A percentile compares a stretch with the other conserved stretches of the same genome.
These are phyloP conservation scores for Jamesozyma hellenica DNA, from an alignment of 805 yeast genomes.

Conservation along the genomic window DNA sequence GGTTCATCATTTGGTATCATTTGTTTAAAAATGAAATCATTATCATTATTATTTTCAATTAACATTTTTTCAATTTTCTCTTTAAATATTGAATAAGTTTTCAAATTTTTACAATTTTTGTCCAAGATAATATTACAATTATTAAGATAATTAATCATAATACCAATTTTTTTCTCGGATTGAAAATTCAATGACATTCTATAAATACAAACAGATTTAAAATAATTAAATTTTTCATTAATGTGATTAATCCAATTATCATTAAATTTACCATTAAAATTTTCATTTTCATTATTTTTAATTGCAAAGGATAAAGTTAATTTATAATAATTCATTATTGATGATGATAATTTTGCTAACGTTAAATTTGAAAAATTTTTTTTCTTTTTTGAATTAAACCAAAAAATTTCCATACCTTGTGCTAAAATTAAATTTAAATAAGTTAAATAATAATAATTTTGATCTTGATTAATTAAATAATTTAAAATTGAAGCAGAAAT, in stretches of 20 bases:
- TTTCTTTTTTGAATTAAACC: conserved; percentile 53
- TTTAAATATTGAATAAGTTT: conserved; percentile 31
- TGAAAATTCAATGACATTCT: conserved; percentile 41
- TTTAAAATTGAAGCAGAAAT: no score
- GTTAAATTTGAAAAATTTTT: conserved; percentile 42
- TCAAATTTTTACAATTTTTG: no score
- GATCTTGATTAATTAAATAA: no score
- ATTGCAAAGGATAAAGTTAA: conserved; percentile 36
- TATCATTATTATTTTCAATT: conserved; percentile 59
- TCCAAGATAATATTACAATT: not conserved
- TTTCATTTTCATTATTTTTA: conserved; percentile 37
- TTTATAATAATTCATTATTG: conserved; percentile 48
- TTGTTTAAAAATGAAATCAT: conserved; percentile 68
- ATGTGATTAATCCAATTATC: conserved; percentile 59
- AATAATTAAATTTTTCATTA: conserved; percentile 51
- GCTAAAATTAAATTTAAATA: conserved; percentile 30
- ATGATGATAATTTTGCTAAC: conserved; percentile 54
- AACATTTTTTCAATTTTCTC: conserved; percentile 37
- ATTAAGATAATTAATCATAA: conserved; percentile 37
- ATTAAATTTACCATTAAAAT: conserved; percentile 8
- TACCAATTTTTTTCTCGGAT: conserved; percentile 45
- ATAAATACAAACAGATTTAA: conserved; percentile 59
- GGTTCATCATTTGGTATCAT: conserved; percentile 46
- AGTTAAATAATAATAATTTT: no score
- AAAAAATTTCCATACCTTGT: conserved; percentile 79